Percentiles rank a stretch among this genome's conserved stretches.
These are phyloP conservation scores for Yamadazyma conglobata DNA, from an alignment of 1,139 yeast species.

Conservation along the genomic window DNA sequence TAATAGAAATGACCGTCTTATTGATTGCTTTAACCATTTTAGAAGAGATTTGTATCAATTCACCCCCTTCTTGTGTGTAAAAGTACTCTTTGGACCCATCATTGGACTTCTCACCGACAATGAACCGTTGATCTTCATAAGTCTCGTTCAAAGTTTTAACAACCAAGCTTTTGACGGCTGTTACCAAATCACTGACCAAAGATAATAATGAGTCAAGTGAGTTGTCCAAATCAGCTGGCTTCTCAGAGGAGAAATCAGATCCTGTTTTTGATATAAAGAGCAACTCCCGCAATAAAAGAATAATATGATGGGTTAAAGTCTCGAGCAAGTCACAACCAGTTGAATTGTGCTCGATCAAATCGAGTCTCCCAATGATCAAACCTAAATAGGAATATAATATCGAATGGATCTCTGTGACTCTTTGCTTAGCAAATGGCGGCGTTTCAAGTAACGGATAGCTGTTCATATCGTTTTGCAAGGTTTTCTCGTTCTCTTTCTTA, in stretches of 20 bases:
- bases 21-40: conserved; percentile 61
- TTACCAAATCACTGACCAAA: conserved; percentile 62
- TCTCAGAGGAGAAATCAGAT: conserved; percentile 38
- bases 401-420: conserved; percentile 73
- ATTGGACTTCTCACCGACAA: conserved; percentile 7
- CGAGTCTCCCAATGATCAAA: conserved; percentile 66
- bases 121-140: conserved; percentile 22
- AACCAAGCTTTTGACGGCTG: conserved; percentile 61
- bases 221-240: conserved; percentile 48
- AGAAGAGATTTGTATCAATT: conserved; percentile 57
- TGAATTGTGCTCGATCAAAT: conserved; percentile 69
- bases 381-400: conserved; percentile 70
- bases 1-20: conserved; percentile 43
- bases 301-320: conserved; percentile 63
- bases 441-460: conserved; percentile 41
- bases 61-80: conserved; percentile 66
- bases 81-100: conserved; percentile 33
- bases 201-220: conserved; percentile 57
- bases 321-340: conserved; percentile 67
- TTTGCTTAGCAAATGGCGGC: conserved; percentile 68
- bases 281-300: conserved; percentile 59
- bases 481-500: conserved; percentile 34
- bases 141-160: conserved; percentile 48
- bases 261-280: conserved; percentile 60
- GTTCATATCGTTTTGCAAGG: conserved; percentile 37